These are phyloP conservation scores for Eimeria maxima DNA, from an alignment of 169 alveolate species.

Conservation along the genomic window DNA sequence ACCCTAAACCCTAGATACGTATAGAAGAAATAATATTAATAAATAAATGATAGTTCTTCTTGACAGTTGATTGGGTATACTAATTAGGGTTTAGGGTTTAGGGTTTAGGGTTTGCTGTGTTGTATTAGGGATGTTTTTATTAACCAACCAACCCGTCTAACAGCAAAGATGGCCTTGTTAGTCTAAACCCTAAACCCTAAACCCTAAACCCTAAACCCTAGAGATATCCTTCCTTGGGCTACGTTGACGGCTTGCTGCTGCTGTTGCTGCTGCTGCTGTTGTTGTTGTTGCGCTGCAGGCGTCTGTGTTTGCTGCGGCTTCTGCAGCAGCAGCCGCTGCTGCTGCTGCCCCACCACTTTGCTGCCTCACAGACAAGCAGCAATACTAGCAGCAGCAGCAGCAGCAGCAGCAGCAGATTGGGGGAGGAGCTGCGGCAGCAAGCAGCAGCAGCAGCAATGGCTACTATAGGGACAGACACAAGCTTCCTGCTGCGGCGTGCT, in stretches of 20 bases:
- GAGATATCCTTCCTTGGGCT: not conserved
- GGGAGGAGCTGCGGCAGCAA: conserved; percentile 26
- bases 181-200: conserved; percentile 31
- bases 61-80: not conserved
- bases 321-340: conserved; percentile 34
- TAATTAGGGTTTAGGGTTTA: conserved; percentile 20
- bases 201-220: conserved; percentile 39
- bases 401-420: conserved; percentile 13
- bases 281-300: not conserved
- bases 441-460: not conserved
- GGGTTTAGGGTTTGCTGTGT: conserved; percentile 53
- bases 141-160: conserved; percentile 7
- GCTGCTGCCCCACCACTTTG: conserved; percentile 1
- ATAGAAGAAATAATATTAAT: not conserved
- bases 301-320: not conserved
- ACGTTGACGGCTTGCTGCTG: not conserved
- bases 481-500: conserved; percentile 1
- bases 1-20: not conserved
- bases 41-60: too few species aligned
- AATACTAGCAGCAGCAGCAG: conserved; percentile 30
- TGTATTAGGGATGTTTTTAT: conserved; percentile 9
- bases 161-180: conserved; percentile 29
- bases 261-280: conserved; percentile 8
- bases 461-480: not conserved
- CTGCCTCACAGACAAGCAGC: not conserved